Evolutionary conservation across 2,329 filamentous ascomycete genomes (phyloP), one percentile per base, ranked within the genome.

Genomic region (Lomentospora prolificans): DNA sequence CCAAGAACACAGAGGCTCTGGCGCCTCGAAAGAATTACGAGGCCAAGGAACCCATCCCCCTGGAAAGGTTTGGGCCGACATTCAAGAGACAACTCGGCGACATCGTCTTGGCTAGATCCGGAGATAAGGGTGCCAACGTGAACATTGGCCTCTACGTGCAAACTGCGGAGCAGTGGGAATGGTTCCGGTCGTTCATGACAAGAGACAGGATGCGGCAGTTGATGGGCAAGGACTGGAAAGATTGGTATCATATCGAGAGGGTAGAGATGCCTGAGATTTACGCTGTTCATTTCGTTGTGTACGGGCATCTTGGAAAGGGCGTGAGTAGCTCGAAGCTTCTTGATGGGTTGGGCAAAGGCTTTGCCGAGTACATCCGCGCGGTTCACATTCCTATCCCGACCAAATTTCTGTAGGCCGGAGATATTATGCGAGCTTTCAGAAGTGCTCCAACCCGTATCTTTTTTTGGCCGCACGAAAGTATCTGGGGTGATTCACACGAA

Each of bases 131-230:
- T 0, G 66, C 68, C 0, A 70, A 77, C 59, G 67, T 66, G 30
- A 77, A 76, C 51, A 66, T 75, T 3, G 74, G 74, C 0, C 69
- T 77, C 58, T 80, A 74, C 60, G 72, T 75, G 4, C 64, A 70
- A 4, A 59, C 69, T 17, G 63, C 64, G 1, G 71, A 75, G 50
- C 73, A 77, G 60, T 78, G 70, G 59, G 66, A 72, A 3, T 76
- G 74, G 74, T 59, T 77, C 12, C 67, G 72, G 33, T 65, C 64
- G 1, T 48, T 75, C 4, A 63, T 79, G 60, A 75, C 68, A 0
- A 17, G 50, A 10, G 22, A 19, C 12, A 17, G 17, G 14, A 62
- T 65, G 7, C 65, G 70, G 27, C 70, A 73, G 61, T 66, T 70
- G 56, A 64, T 64, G 25, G 62, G 62, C 1, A 63, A 68, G 54